phyloP scores from a whole-genome alignment of 495 filamentous ascomycete species.

The Astrothelium subdiscretum region DNA sequence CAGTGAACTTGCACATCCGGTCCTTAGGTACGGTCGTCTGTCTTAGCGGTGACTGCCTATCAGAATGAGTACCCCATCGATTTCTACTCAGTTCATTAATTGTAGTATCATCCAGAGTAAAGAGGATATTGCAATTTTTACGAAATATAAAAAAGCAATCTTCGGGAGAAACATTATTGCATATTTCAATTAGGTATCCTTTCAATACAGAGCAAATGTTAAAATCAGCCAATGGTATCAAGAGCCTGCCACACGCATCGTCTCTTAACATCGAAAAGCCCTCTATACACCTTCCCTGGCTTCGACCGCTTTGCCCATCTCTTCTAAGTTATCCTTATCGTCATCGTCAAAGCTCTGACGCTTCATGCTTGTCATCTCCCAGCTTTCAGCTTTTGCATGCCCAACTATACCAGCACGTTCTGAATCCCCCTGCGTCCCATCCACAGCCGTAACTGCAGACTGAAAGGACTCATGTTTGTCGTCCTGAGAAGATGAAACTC shows the following conservation, averaged over 20 bases:
- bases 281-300: not conserved
- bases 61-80: too few species aligned
- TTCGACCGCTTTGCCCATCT: not conserved
- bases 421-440: not conserved
- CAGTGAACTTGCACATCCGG: too few species aligned
- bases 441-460: not conserved
- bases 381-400: constrained; percentile 29
- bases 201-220: not conserved
- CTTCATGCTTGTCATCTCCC: constrained; percentile 25
- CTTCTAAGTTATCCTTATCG: constrained; percentile 9
- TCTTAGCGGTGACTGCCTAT: too few species aligned
- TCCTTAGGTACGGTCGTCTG: too few species aligned
- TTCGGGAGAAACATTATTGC: too few species aligned
- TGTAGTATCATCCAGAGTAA: too few species aligned
- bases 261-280: not conserved
- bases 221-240: not conserved
- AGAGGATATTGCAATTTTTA: too few species aligned
- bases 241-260: not conserved
- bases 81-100: too few species aligned
- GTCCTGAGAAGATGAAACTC: constrained; percentile 11
- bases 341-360: constrained; percentile 22
- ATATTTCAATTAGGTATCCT: too few species aligned
- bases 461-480: constrained; percentile 15
- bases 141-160: too few species aligned
- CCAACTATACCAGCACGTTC: not conserved